phyloP scores from a whole-genome alignment of 176 grass and related monocot genomes.

The Triticum turgidum region DNA sequence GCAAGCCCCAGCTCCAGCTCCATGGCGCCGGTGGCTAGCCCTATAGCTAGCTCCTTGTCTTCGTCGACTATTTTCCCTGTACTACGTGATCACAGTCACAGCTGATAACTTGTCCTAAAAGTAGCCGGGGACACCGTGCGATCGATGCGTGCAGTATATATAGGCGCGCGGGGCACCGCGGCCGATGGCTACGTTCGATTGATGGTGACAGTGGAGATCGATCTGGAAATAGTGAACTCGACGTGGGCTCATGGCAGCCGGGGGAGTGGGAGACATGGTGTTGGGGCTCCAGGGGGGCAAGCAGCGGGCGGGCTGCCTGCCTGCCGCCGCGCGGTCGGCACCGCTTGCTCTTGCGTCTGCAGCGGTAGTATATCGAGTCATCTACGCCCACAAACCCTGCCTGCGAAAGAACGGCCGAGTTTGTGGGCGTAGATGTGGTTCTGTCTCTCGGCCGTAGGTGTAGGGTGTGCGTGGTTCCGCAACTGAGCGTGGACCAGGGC shows the following conservation, averaged over 20 bases:
- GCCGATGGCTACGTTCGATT: neutral
- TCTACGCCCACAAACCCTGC: too few species aligned
- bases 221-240: neutral
- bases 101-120: neutral
- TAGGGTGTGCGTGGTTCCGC: too few species aligned
- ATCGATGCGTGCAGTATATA: constrained; percentile 20
- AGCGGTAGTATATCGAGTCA: neutral
- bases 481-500: too few species aligned
- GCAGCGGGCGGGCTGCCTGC: constrained; percentile 23
- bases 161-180: neutral
- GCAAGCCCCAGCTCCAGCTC: constrained; percentile 76
- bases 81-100: neutral
- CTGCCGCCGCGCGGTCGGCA: constrained; percentile 19
- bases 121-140: too few species aligned
- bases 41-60: neutral
- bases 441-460: too few species aligned
- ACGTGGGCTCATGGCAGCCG: neutral
- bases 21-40: neutral
- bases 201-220: neutral
- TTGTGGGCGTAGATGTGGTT: too few species aligned
- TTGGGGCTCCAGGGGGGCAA: constrained; percentile 41
- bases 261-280: constrained; percentile 31
- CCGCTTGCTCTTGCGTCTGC: neutral
- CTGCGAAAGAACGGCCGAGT: too few species aligned
- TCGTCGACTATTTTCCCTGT: neutral